Conservation (phyloP, 2,329 filamentous ascomycete genomes). For the Onygena corvina region DNA sequence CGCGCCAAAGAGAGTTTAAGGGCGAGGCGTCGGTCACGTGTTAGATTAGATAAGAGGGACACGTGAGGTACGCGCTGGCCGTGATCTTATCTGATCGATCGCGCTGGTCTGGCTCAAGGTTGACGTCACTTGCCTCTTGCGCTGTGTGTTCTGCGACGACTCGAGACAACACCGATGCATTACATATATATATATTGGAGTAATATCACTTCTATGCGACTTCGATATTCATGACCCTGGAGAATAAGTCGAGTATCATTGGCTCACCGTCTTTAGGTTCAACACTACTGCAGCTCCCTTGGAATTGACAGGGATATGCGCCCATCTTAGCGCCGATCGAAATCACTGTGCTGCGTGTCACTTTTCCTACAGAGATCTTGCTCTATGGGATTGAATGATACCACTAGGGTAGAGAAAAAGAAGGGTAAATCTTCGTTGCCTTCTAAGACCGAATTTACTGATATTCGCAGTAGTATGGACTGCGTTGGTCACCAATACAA, state of each 20-base stretch:
- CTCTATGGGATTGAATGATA: constrained; percentile 3
- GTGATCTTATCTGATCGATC: neutral
- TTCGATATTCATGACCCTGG: no score
- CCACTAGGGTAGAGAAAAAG: neutral
- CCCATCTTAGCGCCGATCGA: neutral
- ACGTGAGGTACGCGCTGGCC: neutral
- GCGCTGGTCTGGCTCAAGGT: neutral
- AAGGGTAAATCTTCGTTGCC: constrained; percentile 2
- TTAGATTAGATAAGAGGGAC: neutral
- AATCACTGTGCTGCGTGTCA: neutral
- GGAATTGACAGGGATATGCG: neutral
- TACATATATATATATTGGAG: no score
- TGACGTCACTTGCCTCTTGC: neutral
- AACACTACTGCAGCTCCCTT: neutral
- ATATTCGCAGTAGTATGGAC: constrained; percentile 57
- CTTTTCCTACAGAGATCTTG: neutral
- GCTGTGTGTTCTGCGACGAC: no score
- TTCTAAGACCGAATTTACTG: neutral
- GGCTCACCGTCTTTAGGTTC: neutral
- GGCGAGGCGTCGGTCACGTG: neutral
- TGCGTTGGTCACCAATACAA: constrained; percentile 70
- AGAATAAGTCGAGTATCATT: no score
- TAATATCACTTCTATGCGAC: no score
- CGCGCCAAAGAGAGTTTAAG: no score
- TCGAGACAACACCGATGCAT: no score